phyloP scores from a whole-genome alignment of 2,329 filamentous ascomycete genomes.

The Bimuria novae-zelandiae region DNA sequence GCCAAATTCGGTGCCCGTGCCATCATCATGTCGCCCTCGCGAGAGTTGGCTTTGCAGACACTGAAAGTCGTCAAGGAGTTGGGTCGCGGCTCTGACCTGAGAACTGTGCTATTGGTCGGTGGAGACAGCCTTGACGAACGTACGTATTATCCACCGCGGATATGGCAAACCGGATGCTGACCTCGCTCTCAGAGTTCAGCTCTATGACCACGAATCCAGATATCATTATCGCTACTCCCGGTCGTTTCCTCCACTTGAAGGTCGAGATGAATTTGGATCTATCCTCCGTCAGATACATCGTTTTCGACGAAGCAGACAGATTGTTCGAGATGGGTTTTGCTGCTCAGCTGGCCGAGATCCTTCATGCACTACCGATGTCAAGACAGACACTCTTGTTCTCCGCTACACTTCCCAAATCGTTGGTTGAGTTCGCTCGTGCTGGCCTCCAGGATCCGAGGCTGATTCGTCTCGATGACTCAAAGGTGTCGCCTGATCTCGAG shows the following conservation, averaged over 20 bases:
- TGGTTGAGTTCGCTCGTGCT: conserved; percentile 94
- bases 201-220: conserved; percentile 95
- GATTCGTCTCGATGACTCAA: conserved; percentile 90
- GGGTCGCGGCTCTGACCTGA: conserved; percentile 85
- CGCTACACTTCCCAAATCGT: conserved; percentile 87
- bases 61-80: conserved; percentile 96
- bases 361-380: conserved; percentile 80
- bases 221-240: conserved; percentile 95
- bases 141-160: conserved; percentile 18
- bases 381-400: conserved; percentile 95
- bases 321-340: conserved; percentile 99
- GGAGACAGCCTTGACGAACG: conserved; percentile 93
- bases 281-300: conserved; percentile 89
- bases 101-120: conserved; percentile 87
- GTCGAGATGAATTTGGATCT: conserved; percentile 94
- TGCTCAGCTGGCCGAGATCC: conserved; percentile 87
- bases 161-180: not conserved
- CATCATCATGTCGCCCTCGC: conserved; percentile 86
- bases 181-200: conserved; percentile 65
- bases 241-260: conserved; percentile 93
- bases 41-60: conserved; percentile 93
- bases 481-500: conserved; percentile 94
- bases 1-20: conserved; percentile 83
- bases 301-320: conserved; percentile 96
- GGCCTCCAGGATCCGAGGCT: conserved; percentile 91